Evolutionary conservation across 2,329 filamentous ascomycete genomes (phyloP), one percentile per base, ranked within the genome.

Genomic region (Xylaria sp.): DNA sequence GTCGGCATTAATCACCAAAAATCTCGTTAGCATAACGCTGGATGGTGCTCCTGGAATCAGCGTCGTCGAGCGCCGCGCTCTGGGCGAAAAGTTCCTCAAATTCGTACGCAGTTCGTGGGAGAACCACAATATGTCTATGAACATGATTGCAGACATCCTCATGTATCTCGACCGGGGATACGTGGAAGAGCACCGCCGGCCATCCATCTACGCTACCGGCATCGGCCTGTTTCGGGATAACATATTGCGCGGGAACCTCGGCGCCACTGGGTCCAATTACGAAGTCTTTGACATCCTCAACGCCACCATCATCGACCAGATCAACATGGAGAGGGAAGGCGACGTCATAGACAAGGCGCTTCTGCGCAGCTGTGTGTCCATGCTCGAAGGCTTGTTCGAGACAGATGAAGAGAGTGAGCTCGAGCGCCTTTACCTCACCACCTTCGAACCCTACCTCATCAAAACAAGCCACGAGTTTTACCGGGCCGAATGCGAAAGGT

Each of bases 141-240:
- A 94, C 78, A 98, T 98, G 95, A 91, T 94, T 60, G 94, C 94
- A 3, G 96, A 98, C 80, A 94, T 98, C 39, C 86, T 98, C 61
- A 98, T 98, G 94, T 98, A 98, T 78, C 93, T 99, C 85, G 95
- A 99, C 78, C 91, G 94, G 59, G 91, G 41, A n/a, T 46, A 92
- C 76, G 91, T 90, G 59, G 85, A 90, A 44, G 94, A 97, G 71
- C 76, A 82, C 6, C 88, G 90, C 69, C 87, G 89, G 6, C 91
- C 93, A 0, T 92, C 92, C 0, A 96, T 98, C 64, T 98, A 94
- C 78, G 88, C 91, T 15, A 89, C 92, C 10, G 91, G 93, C 2
- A 97, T 99, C 85, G 91, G 91, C 2, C 85, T 98, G 1, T 99
- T 97, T 80, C 90, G 95, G 46, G 93, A 98, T 74, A 86, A 94